A percentile compares a stretch with the other conserved stretches of the same genome.
These are phyloP conservation scores for Mixia osmundae DNA, from an alignment of 1,284 basidiomycete genomes.

Conservation along the genomic window DNA sequence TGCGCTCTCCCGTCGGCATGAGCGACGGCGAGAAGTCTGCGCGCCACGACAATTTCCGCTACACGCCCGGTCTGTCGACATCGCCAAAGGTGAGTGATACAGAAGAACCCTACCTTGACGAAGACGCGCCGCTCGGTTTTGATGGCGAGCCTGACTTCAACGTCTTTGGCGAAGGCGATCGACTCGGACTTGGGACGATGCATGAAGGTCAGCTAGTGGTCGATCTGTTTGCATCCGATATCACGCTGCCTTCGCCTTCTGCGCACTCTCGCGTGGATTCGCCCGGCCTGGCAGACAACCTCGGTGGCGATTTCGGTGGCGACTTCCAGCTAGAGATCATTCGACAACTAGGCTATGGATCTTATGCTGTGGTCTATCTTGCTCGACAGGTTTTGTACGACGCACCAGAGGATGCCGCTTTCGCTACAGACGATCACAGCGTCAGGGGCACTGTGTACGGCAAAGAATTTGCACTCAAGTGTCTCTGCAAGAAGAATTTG, in stretches of 20 bases:
- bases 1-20: conserved; percentile 1
- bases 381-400: conserved; percentile 58
- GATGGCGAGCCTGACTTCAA: conserved; percentile 13
- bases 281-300: too few species aligned
- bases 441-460: conserved; percentile 33
- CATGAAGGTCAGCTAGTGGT: conserved; percentile 9
- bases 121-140: conserved; percentile 2
- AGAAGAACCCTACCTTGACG: not conserved
- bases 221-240: conserved; percentile 4
- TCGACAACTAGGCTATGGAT: conserved; percentile 7
- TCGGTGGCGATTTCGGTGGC: too few species aligned
- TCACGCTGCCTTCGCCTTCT: too few species aligned
- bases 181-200: conserved; percentile 15
- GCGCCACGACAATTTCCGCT: conserved; percentile 4
- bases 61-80: too few species aligned
- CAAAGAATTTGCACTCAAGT: conserved; percentile 83
- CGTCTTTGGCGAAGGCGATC: conserved; percentile 16
- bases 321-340: conserved; percentile 6
- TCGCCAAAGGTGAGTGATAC: not conserved
- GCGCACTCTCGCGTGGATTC: too few species aligned
- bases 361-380: conserved; percentile 40
- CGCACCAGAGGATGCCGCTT: conserved; percentile 18
- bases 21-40: conserved; percentile 2
- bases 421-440: conserved; percentile 25
- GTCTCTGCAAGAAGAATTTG: conserved; percentile 76